Percentiles rank a stretch among this genome's conserved stretches.
Evolutionary conservation across 2,329 filamentous ascomycete species (phyloP).

Genomic region (Ascosphaera pollenicola): DNA sequence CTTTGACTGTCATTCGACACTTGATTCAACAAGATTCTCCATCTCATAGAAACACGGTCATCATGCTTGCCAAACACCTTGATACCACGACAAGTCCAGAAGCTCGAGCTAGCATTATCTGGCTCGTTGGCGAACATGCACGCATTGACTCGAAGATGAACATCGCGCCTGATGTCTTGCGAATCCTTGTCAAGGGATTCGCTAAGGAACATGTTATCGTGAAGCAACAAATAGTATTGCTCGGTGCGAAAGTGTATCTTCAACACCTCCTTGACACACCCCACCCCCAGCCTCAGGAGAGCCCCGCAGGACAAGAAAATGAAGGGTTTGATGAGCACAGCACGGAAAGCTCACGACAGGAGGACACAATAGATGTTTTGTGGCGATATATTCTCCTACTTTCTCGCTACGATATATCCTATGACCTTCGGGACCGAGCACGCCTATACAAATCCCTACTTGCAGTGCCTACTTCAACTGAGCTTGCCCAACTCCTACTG

Average conservation of each 20-base stretch:
- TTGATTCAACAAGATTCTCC: conserved; percentile 78
- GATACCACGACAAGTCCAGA: conserved; percentile 73
- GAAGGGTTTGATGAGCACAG: too few relatives aligned
- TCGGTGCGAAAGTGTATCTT: conserved; percentile 92
- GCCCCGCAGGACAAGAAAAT: conserved; percentile 1
- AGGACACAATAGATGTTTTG: conserved; percentile 48
- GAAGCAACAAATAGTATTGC: conserved; percentile 74
- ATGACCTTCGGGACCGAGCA: conserved; percentile 79
- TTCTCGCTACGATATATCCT: conserved; percentile 81
- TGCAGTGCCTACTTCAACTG: conserved; percentile 46
- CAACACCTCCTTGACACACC: conserved; percentile 47
- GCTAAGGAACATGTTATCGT: conserved; percentile 62
- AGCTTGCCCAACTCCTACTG: conserved; percentile 75
- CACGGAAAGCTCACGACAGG: conserved; percentile 10
- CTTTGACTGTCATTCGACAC: conserved; percentile 82
- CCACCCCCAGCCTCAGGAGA: conserved; percentile 6
- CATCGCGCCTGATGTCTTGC: conserved; percentile 77
- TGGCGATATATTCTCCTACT: conserved; percentile 74
- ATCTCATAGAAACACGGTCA: conserved; percentile 63
- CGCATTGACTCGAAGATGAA: conserved; percentile 62
- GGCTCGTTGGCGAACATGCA: conserved; percentile 89
- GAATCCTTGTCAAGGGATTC: conserved; percentile 73
- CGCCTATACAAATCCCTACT: conserved; percentile 75
- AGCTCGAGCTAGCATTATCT: conserved; percentile 84
- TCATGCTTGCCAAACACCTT: conserved; percentile 73